Evolutionary conservation across 495 filamentous ascomycete species (phyloP).

Genomic region (Baudoinia panamericana): DNA sequence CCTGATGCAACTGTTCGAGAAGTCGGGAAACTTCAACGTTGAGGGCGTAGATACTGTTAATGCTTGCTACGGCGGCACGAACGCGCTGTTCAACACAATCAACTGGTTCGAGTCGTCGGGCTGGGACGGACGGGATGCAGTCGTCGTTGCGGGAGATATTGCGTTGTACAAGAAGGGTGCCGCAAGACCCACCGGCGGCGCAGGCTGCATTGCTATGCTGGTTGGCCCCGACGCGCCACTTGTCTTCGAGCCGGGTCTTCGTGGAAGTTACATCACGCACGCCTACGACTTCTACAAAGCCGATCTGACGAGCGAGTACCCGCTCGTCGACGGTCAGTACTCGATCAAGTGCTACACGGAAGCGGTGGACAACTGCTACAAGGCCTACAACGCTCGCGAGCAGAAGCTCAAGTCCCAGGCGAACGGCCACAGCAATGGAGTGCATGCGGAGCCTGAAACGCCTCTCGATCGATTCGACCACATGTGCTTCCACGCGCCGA

Average conservation of each 20-base stretch:
- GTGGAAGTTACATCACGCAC: conserved; percentile 86
- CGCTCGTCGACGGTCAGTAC: conserved; percentile 90
- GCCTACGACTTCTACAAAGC: conserved; percentile 99
- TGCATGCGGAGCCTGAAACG: conserved; percentile 45
- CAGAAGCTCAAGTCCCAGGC: conserved; percentile 44
- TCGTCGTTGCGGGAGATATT: conserved; percentile 94
- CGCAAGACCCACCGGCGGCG: conserved; percentile 90
- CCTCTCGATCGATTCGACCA: conserved; percentile 89
- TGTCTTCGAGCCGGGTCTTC: conserved; percentile 79
- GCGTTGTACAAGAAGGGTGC: conserved; percentile 94
- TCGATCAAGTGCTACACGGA: conserved; percentile 91
- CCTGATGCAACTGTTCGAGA: conserved; percentile 88
- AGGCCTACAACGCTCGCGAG: conserved; percentile 83
- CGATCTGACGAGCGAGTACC: conserved; percentile 95
- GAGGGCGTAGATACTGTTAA: conserved; percentile 96
- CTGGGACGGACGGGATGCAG: conserved; percentile 90
- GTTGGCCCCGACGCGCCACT: conserved; percentile 87
- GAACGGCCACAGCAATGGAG: conserved; percentile 46
- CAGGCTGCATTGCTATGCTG: conserved; percentile 86
- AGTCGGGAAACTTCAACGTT: conserved; percentile 75
- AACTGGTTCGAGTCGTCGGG: conserved; percentile 98
- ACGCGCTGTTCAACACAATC: conserved; percentile 89
- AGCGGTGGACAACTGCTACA: conserved; percentile 91
- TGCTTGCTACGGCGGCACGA: conserved; percentile 97
- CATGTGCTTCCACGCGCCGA: conserved; percentile 89